These are phyloP conservation scores for Mortierella sp. DNA, from an alignment of 371 early-diverging fungal genomes.

Conservation along the genomic window DNA sequence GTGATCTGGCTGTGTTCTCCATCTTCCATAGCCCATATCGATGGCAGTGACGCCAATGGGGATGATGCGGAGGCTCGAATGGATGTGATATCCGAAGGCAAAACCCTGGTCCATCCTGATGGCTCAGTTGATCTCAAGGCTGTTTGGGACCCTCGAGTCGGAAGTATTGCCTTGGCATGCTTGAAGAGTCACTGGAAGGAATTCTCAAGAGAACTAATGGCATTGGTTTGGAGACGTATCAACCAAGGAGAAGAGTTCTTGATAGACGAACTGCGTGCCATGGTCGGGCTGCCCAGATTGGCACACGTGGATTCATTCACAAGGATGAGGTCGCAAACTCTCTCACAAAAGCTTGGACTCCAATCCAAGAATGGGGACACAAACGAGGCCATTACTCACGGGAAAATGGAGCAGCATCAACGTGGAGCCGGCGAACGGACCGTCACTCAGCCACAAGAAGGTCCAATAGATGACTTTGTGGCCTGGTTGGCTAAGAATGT, in stretches of 20 bases:
- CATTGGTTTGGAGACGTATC: slow-evolving; percentile 6
- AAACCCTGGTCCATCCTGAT: slow-evolving; percentile 2
- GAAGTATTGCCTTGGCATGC: neutral
- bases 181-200: slow-evolving; percentile 1
- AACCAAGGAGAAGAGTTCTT: slow-evolving; percentile 12
- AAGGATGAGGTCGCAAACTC: too few relatives aligned
- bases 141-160: slow-evolving; percentile 6
- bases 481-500: slow-evolving; percentile 10
- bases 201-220: neutral
- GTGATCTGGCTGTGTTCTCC: slow-evolving; percentile 19
- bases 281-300: slow-evolving; percentile 9
- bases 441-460: neutral
- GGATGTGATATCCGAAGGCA: neutral
- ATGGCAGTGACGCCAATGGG: slow-evolving; percentile 9
- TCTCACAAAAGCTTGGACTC: too few relatives aligned
- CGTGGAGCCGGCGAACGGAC: neutral
- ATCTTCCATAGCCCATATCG: slow-evolving; percentile 2
- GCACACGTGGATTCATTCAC: too few relatives aligned
- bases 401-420: too few relatives aligned
- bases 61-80: slow-evolving; percentile 8
- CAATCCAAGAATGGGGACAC: too few relatives aligned
- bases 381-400: too few relatives aligned
- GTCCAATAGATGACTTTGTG: neutral
- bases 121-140: slow-evolving; percentile 13
- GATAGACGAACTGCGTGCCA: slow-evolving; percentile 3